phyloP scores from a whole-genome alignment of 1,139 yeast species.

The Trichomonascaceae sp. region DNA sequence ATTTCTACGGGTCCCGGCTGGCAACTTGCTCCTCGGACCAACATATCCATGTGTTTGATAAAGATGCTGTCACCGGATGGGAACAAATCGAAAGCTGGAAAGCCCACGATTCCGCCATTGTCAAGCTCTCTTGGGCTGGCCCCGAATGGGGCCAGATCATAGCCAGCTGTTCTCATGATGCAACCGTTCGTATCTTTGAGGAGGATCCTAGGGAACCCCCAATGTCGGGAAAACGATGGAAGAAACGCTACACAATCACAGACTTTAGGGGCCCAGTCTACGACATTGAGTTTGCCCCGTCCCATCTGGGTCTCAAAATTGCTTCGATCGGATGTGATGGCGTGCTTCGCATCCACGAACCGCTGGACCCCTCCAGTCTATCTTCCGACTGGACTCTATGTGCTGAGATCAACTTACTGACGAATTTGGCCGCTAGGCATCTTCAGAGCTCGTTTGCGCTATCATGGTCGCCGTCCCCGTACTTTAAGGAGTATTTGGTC shows the following conservation, averaged over 20 bases:
- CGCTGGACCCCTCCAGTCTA: conserved; percentile 68
- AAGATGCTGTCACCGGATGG: conserved; percentile 51
- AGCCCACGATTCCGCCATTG: conserved; percentile 85
- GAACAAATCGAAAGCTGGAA: conserved; percentile 77
- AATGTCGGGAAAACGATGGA: conserved; percentile 76
- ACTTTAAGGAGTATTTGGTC: conserved; percentile 65
- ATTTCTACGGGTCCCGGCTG: conserved; percentile 72
- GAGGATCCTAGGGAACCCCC: conserved; percentile 70
- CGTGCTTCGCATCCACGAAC: conserved; percentile 71
- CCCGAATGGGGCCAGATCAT: conserved; percentile 84
- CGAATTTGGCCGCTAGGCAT: conserved; percentile 62
- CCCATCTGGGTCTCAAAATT: conserved; percentile 66
- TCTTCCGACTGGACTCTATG: conserved; percentile 70
- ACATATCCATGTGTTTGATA: conserved; percentile 74
- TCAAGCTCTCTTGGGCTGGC: conserved; percentile 80
- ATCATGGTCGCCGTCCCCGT: conserved; percentile 90
- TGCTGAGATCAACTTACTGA: conserved; percentile 48
- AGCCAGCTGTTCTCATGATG: conserved; percentile 82
- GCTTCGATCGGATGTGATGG: conserved; percentile 93
- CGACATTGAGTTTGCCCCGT: conserved; percentile 82
- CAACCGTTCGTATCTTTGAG: conserved; percentile 83
- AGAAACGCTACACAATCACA: conserved; percentile 55
- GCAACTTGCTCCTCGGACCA: conserved; percentile 94
- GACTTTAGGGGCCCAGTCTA: conserved; percentile 85
- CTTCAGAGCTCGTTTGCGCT: conserved; percentile 78